Evolutionary conservation across 768 basidiomycete genomes (phyloP), one percentile per base, ranked within the genome.

Genomic region (Lentinula edodes): DNA sequence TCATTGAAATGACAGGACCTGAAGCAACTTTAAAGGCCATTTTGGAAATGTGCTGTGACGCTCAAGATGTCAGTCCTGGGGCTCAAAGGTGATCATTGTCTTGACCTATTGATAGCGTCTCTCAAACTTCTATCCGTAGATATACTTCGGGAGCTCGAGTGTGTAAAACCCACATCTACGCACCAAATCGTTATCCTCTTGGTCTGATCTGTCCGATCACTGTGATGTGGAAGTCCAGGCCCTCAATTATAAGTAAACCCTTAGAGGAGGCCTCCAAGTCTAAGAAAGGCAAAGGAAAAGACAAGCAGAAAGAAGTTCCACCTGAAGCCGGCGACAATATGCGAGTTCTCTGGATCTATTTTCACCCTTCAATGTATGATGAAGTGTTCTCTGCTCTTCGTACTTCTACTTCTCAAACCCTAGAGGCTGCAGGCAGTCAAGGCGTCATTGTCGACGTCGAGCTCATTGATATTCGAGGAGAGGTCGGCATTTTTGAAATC

Each of bases 401-500:
- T 54, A 65, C 69, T 6, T 78, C 85, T 2, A 80, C 83, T 28
- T 86, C 87, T 0, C 67, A 74, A 39, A 76, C 75, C 2, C 70
- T 90, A 10, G 78, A 82, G 34, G 69, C 69, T 16, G 69, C 70
- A 28, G 73, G 67, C 58, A 66, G 63, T 12, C 58, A 65, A 12
- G 41, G 39, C n/a, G 58, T 23, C 42, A 71, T 72, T 45, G 63
- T 75, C 23, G 76, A 79, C 20, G 72, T 94, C 9, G 86, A 91
- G 65, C 78, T 95, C 15, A 78, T 80, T 6, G 91, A 95, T 69
- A 71, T 95, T 52, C 76, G 88, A 60, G 85, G 84, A 1, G 82
- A 86, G 53, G 66, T 93, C 46, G 91, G 90, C 63, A 79, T 86
- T 5, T 96, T 96, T 66, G 95, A 98, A 71, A 83, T 98, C 38